Conservation (phyloP, 2,329 filamentous ascomycete species). For the Falciphora oryzae region DNA sequence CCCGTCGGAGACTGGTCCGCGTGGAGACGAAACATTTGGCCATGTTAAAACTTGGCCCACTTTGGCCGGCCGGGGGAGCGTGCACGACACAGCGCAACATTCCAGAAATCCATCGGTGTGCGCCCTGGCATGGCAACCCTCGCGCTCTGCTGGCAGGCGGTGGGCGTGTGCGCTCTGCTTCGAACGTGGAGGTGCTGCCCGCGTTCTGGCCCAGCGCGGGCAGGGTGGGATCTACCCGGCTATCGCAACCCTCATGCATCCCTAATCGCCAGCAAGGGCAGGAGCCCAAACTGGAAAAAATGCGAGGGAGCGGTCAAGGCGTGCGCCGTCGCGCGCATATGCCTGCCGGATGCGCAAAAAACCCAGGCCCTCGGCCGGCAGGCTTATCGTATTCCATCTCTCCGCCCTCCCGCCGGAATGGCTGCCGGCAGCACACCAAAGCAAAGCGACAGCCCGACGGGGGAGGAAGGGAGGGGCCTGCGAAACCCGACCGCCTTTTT, state of each 20-base stretch:
- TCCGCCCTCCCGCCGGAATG: not conserved
- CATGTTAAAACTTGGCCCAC: not conserved
- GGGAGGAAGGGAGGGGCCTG: not conserved
- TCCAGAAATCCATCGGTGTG: not conserved
- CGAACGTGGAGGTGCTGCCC: not conserved
- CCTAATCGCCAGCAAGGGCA: not conserved
- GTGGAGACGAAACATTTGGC: not conserved
- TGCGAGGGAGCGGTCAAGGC: not conserved
- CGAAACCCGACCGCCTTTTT: not conserved
- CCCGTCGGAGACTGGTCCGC: not conserved
- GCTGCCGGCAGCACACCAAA: not conserved
- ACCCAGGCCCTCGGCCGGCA: too few species aligned
- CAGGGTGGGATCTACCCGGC: not conserved
- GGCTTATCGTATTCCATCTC: not conserved
- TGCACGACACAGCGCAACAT: not conserved
- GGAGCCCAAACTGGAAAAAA: not conserved
- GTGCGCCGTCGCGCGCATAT: not conserved
- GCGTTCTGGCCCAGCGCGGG: not conserved
- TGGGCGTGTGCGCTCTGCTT: too few species aligned
- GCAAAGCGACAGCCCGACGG: too few species aligned
- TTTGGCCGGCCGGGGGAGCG: not conserved
- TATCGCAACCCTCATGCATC: not conserved
- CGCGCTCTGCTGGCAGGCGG: not conserved
- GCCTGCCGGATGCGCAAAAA: not conserved
- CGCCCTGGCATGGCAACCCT: not conserved